Evolutionary conservation across 1,139 yeast species (phyloP).

Genomic region (Casaregolazyma suthepensis): DNA sequence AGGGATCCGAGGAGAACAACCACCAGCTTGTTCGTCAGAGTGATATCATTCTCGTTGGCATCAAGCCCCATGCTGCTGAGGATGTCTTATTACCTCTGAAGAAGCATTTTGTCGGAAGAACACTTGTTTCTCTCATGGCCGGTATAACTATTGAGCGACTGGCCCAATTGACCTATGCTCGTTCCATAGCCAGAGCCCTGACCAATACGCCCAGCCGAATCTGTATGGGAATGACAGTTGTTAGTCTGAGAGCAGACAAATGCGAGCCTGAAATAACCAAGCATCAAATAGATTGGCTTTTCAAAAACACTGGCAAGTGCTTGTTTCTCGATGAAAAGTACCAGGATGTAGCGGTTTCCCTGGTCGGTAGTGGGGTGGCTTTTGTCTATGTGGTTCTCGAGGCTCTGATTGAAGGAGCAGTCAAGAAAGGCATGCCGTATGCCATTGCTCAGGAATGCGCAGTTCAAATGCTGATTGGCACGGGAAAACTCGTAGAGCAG

Average conservation of each 20-base stretch:
- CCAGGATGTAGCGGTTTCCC: constrained; percentile 94
- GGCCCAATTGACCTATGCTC: constrained; percentile 32
- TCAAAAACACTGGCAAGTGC: constrained; percentile 48
- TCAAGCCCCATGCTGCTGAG: constrained; percentile 77
- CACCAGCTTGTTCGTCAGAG: constrained; percentile 54
- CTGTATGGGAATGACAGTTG: constrained; percentile 91
- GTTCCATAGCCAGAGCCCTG: constrained; percentile 78
- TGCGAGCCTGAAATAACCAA: constrained; percentile 41
- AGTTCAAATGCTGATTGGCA: constrained; percentile 93
- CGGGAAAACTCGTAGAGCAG: constrained; percentile 78
- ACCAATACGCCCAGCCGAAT: constrained; percentile 91
- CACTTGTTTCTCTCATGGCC: constrained; percentile 79
- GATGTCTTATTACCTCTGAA: constrained; percentile 42
- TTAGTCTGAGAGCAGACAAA: constrained; percentile 33
- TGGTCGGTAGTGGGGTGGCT: constrained; percentile 97
- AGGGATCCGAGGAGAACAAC: constrained; percentile 41
- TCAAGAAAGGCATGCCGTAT: constrained; percentile 88
- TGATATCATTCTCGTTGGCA: constrained; percentile 70
- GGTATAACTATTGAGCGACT: constrained; percentile 83
- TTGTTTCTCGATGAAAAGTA: constrained; percentile 54
- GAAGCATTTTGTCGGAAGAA: constrained; percentile 45
- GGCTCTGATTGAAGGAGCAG: constrained; percentile 90
- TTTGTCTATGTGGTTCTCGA: constrained; percentile 86
- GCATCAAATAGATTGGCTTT: constrained; percentile 54
- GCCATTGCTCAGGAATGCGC: constrained; percentile 82